Evolutionary conservation across 306 rosid species (phyloP).

Genomic region (Gleditsia sinensis): DNA sequence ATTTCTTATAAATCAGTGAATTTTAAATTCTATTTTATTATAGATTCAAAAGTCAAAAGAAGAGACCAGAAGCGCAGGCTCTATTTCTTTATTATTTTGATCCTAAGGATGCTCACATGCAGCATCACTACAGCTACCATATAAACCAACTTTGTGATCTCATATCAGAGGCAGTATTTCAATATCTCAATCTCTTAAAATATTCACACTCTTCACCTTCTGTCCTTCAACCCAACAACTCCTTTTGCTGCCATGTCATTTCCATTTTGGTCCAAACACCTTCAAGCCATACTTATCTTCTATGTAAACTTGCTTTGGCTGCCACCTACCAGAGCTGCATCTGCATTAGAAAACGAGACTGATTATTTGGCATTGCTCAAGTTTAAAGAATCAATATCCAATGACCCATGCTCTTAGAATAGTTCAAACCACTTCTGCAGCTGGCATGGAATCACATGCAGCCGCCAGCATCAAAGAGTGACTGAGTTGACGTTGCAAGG

Average conservation of each 20-base stretch:
- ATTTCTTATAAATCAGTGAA: no score
- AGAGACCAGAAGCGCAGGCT: no score
- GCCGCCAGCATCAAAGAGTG: neutral
- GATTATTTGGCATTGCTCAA: conserved; percentile 12
- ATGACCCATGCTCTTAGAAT: conserved; percentile 3
- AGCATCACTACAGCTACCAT: no score
- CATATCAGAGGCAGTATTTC: no score
- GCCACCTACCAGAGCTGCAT: neutral
- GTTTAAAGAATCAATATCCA: neutral
- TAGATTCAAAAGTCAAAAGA: no score
- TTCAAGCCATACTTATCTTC: neutral
- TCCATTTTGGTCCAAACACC: neutral
- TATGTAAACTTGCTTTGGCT: neutral
- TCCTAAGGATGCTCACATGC: no score
- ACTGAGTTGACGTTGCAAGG: neutral
- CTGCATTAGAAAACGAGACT: conserved; percentile 12
- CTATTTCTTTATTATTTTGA: no score
- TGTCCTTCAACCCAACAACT: neutral
- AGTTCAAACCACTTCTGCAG: neutral
- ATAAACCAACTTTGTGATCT: no score
- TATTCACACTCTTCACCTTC: neutral
- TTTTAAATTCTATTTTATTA: no score
- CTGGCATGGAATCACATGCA: conserved; percentile 2
- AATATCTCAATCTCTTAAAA: no score
- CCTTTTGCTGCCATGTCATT: neutral